Base-by-base conservation (phyloP, 805 yeast genomes). In the Ogataea dorogensis region DNA sequence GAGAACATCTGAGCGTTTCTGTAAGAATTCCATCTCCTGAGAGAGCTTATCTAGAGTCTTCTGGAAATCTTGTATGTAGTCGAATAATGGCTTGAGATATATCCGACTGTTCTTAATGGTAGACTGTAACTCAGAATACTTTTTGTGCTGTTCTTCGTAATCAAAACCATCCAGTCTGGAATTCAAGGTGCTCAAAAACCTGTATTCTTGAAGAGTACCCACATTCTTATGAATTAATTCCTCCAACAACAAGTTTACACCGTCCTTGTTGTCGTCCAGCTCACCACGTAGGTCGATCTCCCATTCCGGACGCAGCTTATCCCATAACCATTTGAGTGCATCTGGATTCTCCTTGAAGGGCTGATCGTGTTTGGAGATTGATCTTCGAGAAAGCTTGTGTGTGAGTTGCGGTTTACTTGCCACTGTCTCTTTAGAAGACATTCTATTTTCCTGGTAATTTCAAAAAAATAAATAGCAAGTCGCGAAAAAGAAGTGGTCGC, bases 1-100 rank as follows among this genome's bases (percentile, higher is more conserved):
- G 26, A 83, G 56, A 12, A 64, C 59, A 12, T 70, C 54, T 2
- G 85, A 77, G 40, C 77, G 68, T 5, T 64, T 55, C 47, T 79
- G 81, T 22, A 83, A 66, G 28, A 67, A 67, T 50, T 75, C 80
- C 71, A 83, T 70, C 43, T 82, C 87, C 14, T 63, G 55, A 1
- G 86, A 76, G 25, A 81, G 61, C 17, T 68, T 63, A 7, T 71
- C 63, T 37, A 83, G 67, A 41, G 81, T 81, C 3, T 51, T 39
- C 51, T 81, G 81, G 59, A 88, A 86, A 20, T 64, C 59, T 8
- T 54, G 53, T 31, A 86, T 61, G 40, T 78, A 75, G 1, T 59
- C 56, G 40, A 73, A 74, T 20, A 85, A 61, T 3, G 86, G 83
- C 23, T 53, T 58, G 24, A 78, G 44, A 33, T 61, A 64, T 1